Evolutionary conservation across 805 yeast genomes (phyloP), one percentile per base, ranked within the genome.

Genomic region (Yarrowia divulgata): DNA sequence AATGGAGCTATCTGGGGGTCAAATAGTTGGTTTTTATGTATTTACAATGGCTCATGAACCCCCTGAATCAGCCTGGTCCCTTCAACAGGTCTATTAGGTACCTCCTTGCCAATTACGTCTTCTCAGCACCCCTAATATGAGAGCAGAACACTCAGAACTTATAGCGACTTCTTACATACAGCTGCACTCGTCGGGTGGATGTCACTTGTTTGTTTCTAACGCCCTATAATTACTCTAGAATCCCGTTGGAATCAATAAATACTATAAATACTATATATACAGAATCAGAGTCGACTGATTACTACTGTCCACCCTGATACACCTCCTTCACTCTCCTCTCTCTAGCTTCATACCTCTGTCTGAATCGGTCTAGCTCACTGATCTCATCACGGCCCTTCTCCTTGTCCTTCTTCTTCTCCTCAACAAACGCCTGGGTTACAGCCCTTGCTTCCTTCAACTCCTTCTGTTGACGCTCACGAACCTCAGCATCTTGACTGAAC

Each of bases 371-470:
- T 23, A 57, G 2, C 0, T 57, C 64, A 32, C 40, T 42, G 2
- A 10, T n/a, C 9, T 32, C 63, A 14, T 19, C 39, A 8, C 1
- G 8, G 7, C 35, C 42, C 14, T 9, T 34, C 10, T 57, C 49
- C 37, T 32, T 29, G 8, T 42, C 35, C 37, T 42, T 32, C 49
- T 42, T 42, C 12, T 42, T 57, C 63, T 40, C 64, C 12, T 57
- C 64, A 42, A 57, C 29, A 42, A 57, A 42, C 10, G 64, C 49
- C n/a, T 42, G 40, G 1, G 64, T 57, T 2, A 57, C 49, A 29
- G 64, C 64, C 42, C 64, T 57, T 0, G 64, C 64, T n/a, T 57
- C 64, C 29, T 42, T 57, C 50, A 57, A 32, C 64, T 57, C 64
- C 29, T 7, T 18, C 49, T 42, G 49, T 10, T 57, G 64, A 40